Evolutionary conservation across 2,329 filamentous ascomycete species (phyloP).

Genomic region (Chaetomium sp.): DNA sequence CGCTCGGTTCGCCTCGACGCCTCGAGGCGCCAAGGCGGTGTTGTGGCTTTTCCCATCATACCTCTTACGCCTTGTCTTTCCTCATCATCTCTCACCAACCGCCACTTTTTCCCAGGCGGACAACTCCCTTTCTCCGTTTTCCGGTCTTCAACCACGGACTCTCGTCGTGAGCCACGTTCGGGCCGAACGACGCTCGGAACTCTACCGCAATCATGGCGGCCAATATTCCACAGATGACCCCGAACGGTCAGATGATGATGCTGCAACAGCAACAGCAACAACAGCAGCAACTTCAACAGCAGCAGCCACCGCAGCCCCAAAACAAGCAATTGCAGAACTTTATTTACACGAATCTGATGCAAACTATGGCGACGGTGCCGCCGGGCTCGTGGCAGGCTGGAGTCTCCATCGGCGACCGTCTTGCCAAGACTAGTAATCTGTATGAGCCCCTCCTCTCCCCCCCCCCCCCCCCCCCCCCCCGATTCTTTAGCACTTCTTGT

Average conservation of each 20-base stretch:
- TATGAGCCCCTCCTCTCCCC: constrained; percentile 21
- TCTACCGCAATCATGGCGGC: constrained; percentile 49
- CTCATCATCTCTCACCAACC: neutral
- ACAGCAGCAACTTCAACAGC: constrained; percentile 13
- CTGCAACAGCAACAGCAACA: constrained; percentile 33
- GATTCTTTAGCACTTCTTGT: neutral
- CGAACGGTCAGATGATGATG: constrained; percentile 39
- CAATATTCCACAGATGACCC: constrained; percentile 53
- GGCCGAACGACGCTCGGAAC: neutral
- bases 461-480: too few relatives aligned
- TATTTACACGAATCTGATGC: constrained; percentile 24
- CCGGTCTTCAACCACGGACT: too few relatives aligned
- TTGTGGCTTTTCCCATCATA: neutral
- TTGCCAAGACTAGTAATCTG: constrained; percentile 32
- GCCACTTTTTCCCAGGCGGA: neutral
- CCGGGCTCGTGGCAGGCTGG: constrained; percentile 30
- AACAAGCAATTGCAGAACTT: constrained; percentile 10
- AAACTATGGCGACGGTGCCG: constrained; percentile 16
- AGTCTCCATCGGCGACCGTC: constrained; percentile 28
- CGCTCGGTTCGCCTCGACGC: constrained; percentile 1
- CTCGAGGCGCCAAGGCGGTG: constrained; percentile 1
- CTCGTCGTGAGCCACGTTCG: too few relatives aligned
- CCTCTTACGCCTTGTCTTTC: neutral
- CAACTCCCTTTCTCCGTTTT: too few relatives aligned
- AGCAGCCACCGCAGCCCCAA: constrained; percentile 5